A percentile compares a stretch with the other conserved stretches of the same genome.
Conservation (phyloP, 768 basidiomycete genomes). For the Leucosporidium creatinivorum region DNA sequence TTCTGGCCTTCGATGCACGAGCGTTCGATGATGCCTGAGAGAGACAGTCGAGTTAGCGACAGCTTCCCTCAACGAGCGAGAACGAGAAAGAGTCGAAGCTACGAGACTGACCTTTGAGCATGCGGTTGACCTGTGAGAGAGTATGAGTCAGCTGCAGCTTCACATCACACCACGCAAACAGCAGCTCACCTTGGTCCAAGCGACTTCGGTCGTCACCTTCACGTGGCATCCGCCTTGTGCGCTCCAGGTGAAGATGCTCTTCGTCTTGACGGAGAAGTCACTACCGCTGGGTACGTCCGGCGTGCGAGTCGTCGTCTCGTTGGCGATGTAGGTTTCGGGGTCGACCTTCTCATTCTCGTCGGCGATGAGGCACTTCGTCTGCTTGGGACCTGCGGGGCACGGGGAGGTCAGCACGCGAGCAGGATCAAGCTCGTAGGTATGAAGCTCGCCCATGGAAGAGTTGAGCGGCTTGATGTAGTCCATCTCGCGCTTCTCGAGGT, state of each 20-base stretch:
- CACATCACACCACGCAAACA: too few species aligned
- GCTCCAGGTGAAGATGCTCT: constrained; percentile 90
- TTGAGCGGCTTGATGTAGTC: constrained; percentile 89
- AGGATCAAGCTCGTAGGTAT: too few species aligned
- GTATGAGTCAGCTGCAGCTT: background rate
- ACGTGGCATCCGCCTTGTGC: constrained; percentile 65
- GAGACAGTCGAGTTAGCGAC: constrained; percentile 50
- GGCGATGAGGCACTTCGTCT: constrained; percentile 85
- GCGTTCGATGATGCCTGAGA: constrained; percentile 73
- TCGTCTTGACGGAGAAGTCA: constrained; percentile 84
- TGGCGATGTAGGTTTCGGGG: constrained; percentile 68
- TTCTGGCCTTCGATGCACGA: constrained; percentile 89
- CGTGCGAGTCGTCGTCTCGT: constrained; percentile 78
- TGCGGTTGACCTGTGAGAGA: constrained; percentile 45
- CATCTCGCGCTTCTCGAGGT: constrained; percentile 75
- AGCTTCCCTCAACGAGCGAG: background rate
- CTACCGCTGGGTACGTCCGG: constrained; percentile 91
- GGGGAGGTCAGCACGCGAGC: constrained; percentile 44
- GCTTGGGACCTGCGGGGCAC: constrained; percentile 68
- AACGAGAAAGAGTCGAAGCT: background rate
- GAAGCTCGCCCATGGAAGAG: constrained; percentile 58
- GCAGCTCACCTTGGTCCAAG: constrained; percentile 82
- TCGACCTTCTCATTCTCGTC: constrained; percentile 73
- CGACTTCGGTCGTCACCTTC: constrained; percentile 78
- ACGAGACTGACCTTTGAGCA: constrained; percentile 58